A percentile compares a stretch with the other conserved stretches of the same genome.
phyloP scores from a whole-genome alignment of 1,284 basidiomycete genomes.

The Ganoderma multipileum region DNA sequence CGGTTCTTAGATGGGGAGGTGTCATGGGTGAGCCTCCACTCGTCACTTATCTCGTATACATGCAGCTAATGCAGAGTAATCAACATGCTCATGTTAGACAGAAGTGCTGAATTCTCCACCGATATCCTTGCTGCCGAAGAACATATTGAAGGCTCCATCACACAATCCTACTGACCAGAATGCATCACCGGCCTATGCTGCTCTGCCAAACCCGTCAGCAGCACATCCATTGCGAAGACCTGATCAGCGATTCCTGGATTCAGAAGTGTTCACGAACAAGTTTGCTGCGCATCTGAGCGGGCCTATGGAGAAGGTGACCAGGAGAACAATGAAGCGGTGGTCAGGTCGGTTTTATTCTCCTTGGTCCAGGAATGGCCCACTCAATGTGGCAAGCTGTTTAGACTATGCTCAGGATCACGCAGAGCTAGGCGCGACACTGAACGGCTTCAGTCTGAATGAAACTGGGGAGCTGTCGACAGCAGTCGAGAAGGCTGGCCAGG shows the following conservation, averaged over 20 bases:
- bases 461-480: slow-evolving; percentile 74
- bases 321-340: slow-evolving; percentile 93
- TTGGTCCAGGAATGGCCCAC: not conserved
- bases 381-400: slow-evolving; percentile 31
- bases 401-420: slow-evolving; percentile 92
- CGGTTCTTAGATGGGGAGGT: slow-evolving; percentile 95
- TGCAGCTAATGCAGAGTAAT: not conserved
- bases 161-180: slow-evolving; percentile 90
- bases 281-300: slow-evolving; percentile 92
- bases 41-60: not conserved
- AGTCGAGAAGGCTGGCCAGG: slow-evolving; percentile 94
- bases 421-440: slow-evolving; percentile 94
- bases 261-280: slow-evolving; percentile 95
- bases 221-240: slow-evolving; percentile 87
- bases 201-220: slow-evolving; percentile 88
- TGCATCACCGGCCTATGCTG: slow-evolving; percentile 78
- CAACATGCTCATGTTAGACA: slow-evolving; percentile 53
- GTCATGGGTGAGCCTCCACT: slow-evolving; percentile 78
- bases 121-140: slow-evolving; percentile 90
- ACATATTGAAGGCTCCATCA: slow-evolving; percentile 93
- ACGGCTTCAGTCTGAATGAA: slow-evolving; percentile 95
- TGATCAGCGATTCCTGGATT: slow-evolving; percentile 95
- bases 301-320: slow-evolving; percentile 96
- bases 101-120: slow-evolving; percentile 95
- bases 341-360: slow-evolving; percentile 60